These are phyloP conservation scores for Esteya vermicola DNA, from an alignment of 2,329 filamentous ascomycete genomes.

Conservation along the genomic window DNA sequence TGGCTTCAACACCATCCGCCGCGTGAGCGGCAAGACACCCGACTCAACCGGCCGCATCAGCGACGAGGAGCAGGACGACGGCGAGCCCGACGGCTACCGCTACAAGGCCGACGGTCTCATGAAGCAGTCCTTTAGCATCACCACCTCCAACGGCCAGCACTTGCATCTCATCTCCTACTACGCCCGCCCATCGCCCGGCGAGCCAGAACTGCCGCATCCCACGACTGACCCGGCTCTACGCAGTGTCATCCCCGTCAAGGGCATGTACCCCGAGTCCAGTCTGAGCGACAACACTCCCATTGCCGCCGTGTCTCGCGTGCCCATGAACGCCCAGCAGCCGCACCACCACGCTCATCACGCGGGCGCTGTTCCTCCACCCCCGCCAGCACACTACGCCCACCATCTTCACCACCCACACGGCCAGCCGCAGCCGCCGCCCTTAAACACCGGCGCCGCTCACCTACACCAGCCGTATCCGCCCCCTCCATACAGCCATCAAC, in stretches of 20 bases:
- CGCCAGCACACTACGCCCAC: constrained; percentile 5
- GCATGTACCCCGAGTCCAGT: constrained; percentile 94
- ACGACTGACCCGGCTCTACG: constrained; percentile 67
- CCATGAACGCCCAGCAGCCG: constrained; percentile 39
- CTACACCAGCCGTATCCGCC: constrained; percentile 14
- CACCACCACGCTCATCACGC: too few species aligned
- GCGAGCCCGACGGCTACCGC: constrained; percentile 77
- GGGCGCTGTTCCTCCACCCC: too few species aligned
- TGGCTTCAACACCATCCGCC: constrained; percentile 45
- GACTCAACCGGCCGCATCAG: constrained; percentile 61
- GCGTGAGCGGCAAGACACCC: constrained; percentile 58
- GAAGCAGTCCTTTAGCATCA: constrained; percentile 99
- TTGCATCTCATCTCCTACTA: constrained; percentile 97
- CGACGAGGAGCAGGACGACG: constrained; percentile 74
- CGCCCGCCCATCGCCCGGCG: constrained; percentile 60
- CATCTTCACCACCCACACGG: not conserved
- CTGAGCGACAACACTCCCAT: constrained; percentile 65
- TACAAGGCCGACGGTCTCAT: constrained; percentile 96
- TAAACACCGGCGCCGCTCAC: not conserved
- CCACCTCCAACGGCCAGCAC: constrained; percentile 74
- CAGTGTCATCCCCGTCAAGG: constrained; percentile 75
- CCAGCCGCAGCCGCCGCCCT: not conserved
- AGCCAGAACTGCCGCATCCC: constrained; percentile 64
- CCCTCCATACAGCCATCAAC: constrained; percentile 23
- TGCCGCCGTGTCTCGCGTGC: constrained; percentile 66